Conservation (phyloP, 169 alveolate genomes). For the Plasmodium adleri region DNA sequence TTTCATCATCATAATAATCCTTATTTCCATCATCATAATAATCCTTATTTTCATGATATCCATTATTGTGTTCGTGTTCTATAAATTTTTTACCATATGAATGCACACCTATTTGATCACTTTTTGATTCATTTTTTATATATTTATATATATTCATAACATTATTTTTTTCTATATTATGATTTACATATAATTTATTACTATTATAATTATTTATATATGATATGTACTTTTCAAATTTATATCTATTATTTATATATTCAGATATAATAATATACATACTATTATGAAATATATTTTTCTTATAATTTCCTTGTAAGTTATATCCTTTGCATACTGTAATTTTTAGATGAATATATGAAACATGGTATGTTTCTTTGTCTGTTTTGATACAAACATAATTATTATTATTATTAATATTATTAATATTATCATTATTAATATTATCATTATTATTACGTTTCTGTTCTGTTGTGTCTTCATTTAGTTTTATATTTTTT, state of each 20-base stretch:
- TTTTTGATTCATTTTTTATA: constrained; percentile 24
- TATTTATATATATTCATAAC: constrained; percentile 51
- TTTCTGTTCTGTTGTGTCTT: neutral
- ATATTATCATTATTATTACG: neutral
- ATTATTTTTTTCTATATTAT: constrained; percentile 3
- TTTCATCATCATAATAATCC: no score
- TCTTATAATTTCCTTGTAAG: neutral
- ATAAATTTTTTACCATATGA: no score
- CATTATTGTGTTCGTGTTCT: no score
- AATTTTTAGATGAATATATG: constrained; percentile 19
- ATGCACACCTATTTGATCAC: constrained; percentile 15
- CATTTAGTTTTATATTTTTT: neutral
- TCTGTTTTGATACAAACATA: no score
- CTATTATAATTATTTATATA: constrained; percentile 6
- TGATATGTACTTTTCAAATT: constrained; percentile 15
- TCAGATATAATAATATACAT: constrained; percentile 19
- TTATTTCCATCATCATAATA: no score
- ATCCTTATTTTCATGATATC: no score
- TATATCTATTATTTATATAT: neutral
- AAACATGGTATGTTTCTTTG: no score
- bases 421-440: neutral
- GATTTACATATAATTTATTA: constrained; percentile 7
- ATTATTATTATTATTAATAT: no score
- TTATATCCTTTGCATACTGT: neutral
- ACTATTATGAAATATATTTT: neutral